Evolutionary conservation across 164 flowering plant species (phyloP).

Genomic region (Berberis vulgaris): DNA sequence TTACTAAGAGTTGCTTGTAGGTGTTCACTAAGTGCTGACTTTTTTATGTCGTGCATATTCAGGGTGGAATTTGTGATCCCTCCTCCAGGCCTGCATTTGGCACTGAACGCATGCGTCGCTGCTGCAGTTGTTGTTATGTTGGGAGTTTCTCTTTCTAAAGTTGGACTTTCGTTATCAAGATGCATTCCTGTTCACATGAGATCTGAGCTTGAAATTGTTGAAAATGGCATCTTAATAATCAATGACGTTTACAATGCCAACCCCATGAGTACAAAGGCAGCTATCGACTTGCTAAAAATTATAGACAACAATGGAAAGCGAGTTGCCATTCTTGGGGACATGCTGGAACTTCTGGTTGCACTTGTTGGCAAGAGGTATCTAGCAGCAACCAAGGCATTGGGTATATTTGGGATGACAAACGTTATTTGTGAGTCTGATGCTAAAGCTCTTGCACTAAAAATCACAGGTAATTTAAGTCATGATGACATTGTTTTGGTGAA

Average conservation of each 20-base stretch:
- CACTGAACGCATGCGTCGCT: constrained; percentile 27
- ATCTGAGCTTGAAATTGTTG: constrained; percentile 19
- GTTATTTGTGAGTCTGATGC: constrained; percentile 12
- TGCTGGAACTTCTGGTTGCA: constrained; percentile 28
- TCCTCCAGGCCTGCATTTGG: constrained; percentile 32
- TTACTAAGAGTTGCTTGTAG: too few species aligned
- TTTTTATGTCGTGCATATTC: neutral
- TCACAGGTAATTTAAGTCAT: constrained; percentile 9
- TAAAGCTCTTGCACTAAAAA: constrained; percentile 14
- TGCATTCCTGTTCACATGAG: constrained; percentile 26
- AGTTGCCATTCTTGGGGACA: constrained; percentile 30
- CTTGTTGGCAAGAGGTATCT: constrained; percentile 23
- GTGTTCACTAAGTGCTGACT: neutral
- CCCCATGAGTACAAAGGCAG: constrained; percentile 22
- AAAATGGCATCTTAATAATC: constrained; percentile 25
- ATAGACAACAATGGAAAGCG: constrained; percentile 25
- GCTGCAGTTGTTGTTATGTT: constrained; percentile 24
- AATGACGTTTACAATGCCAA: constrained; percentile 32
- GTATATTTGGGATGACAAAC: constrained; percentile 9
- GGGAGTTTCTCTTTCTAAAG: constrained; percentile 25
- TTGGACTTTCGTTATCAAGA: constrained; percentile 20
- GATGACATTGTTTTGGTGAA: constrained; percentile 29
- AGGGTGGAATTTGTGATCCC: constrained; percentile 26
- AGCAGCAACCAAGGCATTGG: constrained; percentile 19
- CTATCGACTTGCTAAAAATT: constrained; percentile 20